A percentile compares a stretch with the other conserved stretches of the same genome.
phyloP scores from a whole-genome alignment of 257 asterid species.

The Linderniella brevidens region DNA sequence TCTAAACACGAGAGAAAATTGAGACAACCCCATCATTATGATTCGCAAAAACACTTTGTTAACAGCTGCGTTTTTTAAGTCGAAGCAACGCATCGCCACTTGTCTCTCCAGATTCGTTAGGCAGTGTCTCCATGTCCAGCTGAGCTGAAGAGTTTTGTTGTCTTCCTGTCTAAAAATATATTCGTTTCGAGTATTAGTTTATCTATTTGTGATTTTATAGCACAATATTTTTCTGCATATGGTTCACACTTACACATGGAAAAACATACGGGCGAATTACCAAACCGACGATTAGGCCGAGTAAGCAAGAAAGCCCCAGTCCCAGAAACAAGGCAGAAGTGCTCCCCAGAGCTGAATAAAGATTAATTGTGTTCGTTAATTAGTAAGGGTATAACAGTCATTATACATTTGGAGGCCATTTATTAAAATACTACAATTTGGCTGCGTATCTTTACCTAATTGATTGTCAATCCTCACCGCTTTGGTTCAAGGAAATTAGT shows the following conservation, averaged over 20 bases:
- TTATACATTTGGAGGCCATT: background rate
- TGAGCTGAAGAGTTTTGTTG: slow-evolving; percentile 21
- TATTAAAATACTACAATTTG: too few relatives aligned
- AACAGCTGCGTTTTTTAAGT: slow-evolving; percentile 69
- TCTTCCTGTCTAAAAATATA: slow-evolving; percentile 72
- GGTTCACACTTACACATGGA: slow-evolving; percentile 34
- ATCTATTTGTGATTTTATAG: background rate
- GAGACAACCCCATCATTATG: slow-evolving; percentile 24
- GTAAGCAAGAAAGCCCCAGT: slow-evolving; percentile 38
- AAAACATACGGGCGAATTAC: slow-evolving; percentile 46
- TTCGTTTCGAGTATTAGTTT: slow-evolving; percentile 18
- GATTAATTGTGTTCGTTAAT: background rate
- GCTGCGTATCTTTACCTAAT: too few relatives aligned
- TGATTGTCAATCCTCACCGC: too few relatives aligned
- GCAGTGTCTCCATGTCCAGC: slow-evolving; percentile 66
- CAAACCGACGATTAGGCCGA: slow-evolving; percentile 50
- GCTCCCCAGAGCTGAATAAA: slow-evolving; percentile 34
- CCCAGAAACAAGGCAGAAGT: slow-evolving; percentile 45
- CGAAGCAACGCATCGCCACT: slow-evolving; percentile 56
- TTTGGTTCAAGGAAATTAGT: background rate
- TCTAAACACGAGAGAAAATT: slow-evolving; percentile 36
- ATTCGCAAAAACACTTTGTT: slow-evolving; percentile 20
- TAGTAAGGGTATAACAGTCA: background rate
- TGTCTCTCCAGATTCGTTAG: slow-evolving; percentile 74
- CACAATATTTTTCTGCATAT: background rate